A percentile compares a stretch with the other conserved stretches of the same genome.
These are phyloP conservation scores for Paracoccidioides lutzii DNA, from an alignment of 2,329 filamentous ascomycete species.

Conservation along the genomic window DNA sequence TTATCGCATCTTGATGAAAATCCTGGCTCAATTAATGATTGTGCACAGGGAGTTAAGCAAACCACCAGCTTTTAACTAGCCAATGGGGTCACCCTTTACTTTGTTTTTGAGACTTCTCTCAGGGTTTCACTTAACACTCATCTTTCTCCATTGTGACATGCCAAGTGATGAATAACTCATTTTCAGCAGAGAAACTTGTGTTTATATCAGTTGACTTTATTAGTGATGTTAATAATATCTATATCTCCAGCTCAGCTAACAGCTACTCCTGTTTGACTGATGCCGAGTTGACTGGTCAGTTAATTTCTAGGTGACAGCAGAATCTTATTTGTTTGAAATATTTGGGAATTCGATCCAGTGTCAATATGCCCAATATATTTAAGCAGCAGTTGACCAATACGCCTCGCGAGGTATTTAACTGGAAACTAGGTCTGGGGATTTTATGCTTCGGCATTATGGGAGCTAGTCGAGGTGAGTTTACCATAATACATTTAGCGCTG, in stretches of 20 bases:
- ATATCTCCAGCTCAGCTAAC: no score
- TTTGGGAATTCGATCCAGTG: slow-evolving; percentile 20
- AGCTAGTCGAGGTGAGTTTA: slow-evolving; percentile 50
- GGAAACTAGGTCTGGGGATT: slow-evolving; percentile 65
- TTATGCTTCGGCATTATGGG: slow-evolving; percentile 63
- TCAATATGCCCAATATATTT: slow-evolving; percentile 46
- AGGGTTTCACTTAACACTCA: no score
- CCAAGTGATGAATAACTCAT: no score
- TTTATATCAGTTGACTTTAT: no score
- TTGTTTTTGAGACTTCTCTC: not conserved
- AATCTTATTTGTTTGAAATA: no score
- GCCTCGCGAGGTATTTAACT: slow-evolving; percentile 60
- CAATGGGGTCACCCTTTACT: not conserved
- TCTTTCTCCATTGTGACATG: no score
- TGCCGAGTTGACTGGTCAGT: no score
- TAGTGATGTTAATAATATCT: no score
- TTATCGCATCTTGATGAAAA: not conserved
- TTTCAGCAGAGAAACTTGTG: no score
- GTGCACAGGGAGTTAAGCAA: not conserved
- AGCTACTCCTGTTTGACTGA: no score
- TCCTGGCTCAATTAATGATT: not conserved
- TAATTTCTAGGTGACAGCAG: no score
- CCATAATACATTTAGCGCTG: not conserved
- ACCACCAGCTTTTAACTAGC: not conserved
- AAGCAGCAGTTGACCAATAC: slow-evolving; percentile 50